Evolutionary conservation across 106 monocot genomes (phyloP).

Genomic region (Alisma plantagoaquatica): DNA sequence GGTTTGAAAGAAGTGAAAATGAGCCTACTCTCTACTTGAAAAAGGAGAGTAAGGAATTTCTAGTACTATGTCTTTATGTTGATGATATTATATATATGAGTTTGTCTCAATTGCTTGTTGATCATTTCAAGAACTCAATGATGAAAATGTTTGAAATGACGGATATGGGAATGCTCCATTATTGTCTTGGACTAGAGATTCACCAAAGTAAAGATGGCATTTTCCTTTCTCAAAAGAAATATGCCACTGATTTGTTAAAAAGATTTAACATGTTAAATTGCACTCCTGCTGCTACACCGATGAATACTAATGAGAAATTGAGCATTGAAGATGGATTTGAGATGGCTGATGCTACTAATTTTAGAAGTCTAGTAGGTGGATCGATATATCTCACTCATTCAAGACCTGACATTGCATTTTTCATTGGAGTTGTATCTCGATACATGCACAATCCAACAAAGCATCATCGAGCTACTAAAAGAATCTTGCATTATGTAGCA

Average conservation of each 20-base stretch:
- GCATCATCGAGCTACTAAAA: not conserved
- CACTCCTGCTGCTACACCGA: not conserved
- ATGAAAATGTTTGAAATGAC: not conserved
- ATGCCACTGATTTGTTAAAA: not conserved
- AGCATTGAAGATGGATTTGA: not conserved
- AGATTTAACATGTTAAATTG: not conserved
- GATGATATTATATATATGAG: slow-evolving; percentile 1
- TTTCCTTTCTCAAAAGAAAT: slow-evolving; percentile 1
- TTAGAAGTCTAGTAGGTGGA: not conserved
- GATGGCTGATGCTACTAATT: not conserved
- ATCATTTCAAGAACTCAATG: not conserved
- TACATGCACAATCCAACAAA: not conserved
- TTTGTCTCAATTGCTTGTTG: not conserved
- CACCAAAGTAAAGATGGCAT: not conserved
- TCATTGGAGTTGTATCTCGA: not conserved
- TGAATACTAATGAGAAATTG: not conserved
- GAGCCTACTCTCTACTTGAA: not conserved
- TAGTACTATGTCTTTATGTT: not conserved
- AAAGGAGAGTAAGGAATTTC: not conserved
- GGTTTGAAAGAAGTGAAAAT: not conserved
- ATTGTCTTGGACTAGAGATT: slow-evolving; percentile 2
- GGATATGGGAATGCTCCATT: not conserved
- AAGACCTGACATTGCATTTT: not conserved
- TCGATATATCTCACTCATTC: slow-evolving; percentile 5
- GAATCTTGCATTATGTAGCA: not conserved